Base-by-base conservation (phyloP, 192 early-diverging fungal species). In the Coemansia umbellata region DNA sequence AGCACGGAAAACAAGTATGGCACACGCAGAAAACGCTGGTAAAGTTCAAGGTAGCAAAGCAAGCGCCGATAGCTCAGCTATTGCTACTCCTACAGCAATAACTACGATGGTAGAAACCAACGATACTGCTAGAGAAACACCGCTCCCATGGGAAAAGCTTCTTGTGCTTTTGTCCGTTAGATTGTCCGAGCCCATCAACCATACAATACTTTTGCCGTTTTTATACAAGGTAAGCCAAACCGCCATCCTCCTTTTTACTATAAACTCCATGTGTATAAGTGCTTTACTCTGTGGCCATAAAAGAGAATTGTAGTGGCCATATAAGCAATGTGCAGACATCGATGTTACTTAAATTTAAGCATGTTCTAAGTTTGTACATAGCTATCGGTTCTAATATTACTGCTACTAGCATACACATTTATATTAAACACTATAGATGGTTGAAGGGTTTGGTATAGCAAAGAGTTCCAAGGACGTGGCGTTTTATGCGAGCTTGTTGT, bases 131-230 rank as follows among this genome's bases (percentile, higher is more conserved):
- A 67, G 56, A 37, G 73, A 74, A 22, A 80, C 78, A 1, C 73
- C 78, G 3, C 42, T 80, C 17, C 78, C 72, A 2, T 70, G 67
- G 69, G 48, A 40, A 21, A 66, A 61, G 47, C 47, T 80, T 0
- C 19, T 40, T 0, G 59, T 59, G 2, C 47, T 80, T 5, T n/a
- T 71, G 27, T 45, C 68, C 2, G 39, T 76, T 13, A 60, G 72
- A 1, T 27, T 85, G 40, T 73, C 78, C 17, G 90, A 91, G 59
- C 90, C 90, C 11, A 63, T 91, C 53, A 86, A 85, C 45, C 82
- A 85, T 30, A 83, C 86, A 10, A 77, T 91, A 41, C 60, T 90
- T 59, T 84, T 93, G 51, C 91, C 91, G 8, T 95, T 95, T 64
- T 82, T 90, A 2, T 93, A 91, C 55, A 89, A 92, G 50, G 66